These are phyloP conservation scores for Daedaleopsis sinensis DNA, from an alignment of 768 basidiomycete genomes.

Conservation along the genomic window DNA sequence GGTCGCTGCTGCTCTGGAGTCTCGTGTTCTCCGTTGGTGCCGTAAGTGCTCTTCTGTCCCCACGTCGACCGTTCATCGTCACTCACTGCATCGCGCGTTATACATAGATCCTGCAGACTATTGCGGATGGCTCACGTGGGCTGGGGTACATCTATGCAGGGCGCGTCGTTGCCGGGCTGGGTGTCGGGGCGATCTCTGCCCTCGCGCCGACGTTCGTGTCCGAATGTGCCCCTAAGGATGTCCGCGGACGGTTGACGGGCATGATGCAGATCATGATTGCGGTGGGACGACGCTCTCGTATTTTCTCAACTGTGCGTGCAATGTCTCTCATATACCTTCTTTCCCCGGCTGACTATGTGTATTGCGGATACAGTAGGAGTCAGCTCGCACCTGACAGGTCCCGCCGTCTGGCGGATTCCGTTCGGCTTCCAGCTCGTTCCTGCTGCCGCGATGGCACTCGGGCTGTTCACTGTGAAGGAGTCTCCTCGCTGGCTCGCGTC, in stretches of 20 bases:
- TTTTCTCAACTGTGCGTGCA: slow-evolving; percentile 70
- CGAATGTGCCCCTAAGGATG: slow-evolving; percentile 86
- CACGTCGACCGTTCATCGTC: neutral
- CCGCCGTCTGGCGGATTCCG: slow-evolving; percentile 68
- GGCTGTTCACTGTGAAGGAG: slow-evolving; percentile 73
- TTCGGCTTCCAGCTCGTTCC: slow-evolving; percentile 81
- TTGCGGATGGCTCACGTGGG: slow-evolving; percentile 59
- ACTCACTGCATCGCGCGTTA: neutral
- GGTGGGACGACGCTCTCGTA: slow-evolving; percentile 86
- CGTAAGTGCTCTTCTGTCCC: slow-evolving; percentile 39
- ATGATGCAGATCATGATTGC: slow-evolving; percentile 89
- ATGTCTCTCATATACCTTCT: neutral
- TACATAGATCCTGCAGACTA: slow-evolving; percentile 67
- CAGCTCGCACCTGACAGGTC: slow-evolving; percentile 51
- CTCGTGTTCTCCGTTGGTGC: slow-evolving; percentile 73
- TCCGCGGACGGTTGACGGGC: slow-evolving; percentile 84
- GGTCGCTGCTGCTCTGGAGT: slow-evolving; percentile 62
- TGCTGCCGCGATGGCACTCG: slow-evolving; percentile 71
- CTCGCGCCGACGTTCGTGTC: slow-evolving; percentile 86
- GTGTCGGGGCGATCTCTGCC: slow-evolving; percentile 83
- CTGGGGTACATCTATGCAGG: slow-evolving; percentile 78
- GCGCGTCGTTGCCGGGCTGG: slow-evolving; percentile 77
- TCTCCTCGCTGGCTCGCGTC: slow-evolving; percentile 80
- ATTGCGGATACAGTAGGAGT: slow-evolving; percentile 52
- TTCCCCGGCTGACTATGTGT: too few species aligned